A percentile compares a stretch with the other conserved stretches of the same genome.
These are phyloP conservation scores for Besnoitia besnoiti DNA, from an alignment of 169 alveolate genomes.

Conservation along the genomic window DNA sequence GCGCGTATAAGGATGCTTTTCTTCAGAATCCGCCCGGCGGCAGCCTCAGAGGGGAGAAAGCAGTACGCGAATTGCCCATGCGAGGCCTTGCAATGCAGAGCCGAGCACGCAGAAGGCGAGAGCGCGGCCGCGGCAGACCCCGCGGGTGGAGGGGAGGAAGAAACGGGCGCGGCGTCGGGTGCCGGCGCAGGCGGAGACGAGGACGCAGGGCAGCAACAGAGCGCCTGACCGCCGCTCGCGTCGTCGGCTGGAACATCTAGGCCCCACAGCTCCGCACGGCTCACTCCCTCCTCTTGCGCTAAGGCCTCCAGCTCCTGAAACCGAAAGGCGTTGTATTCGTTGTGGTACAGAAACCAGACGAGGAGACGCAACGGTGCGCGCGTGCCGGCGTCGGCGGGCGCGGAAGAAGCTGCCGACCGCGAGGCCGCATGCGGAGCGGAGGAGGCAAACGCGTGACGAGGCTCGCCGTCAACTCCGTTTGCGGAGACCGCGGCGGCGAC, in stretches of 20 bases:
- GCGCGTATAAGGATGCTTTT: conserved; percentile 58
- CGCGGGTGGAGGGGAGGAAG: background rate
- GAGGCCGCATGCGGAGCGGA: too few relatives aligned
- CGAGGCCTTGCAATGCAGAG: background rate
- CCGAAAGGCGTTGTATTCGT: conserved; percentile 62
- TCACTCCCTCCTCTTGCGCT: conserved; percentile 52
- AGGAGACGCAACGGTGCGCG: background rate
- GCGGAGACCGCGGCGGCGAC: too few relatives aligned
- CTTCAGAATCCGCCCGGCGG: conserved; percentile 26
- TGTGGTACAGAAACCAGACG: conserved; percentile 66
- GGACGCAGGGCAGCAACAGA: background rate
- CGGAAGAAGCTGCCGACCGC: background rate
- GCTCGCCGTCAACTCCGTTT: too few relatives aligned
- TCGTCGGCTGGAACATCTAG: background rate
- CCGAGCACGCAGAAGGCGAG: background rate
- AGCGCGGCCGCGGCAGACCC: background rate
- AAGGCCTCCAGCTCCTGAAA: conserved; percentile 70
- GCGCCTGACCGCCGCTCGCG: background rate
- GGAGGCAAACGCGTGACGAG: too few relatives aligned
- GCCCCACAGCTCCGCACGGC: conserved; percentile 37
- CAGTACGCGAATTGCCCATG: conserved; percentile 44
- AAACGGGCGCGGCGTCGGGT: background rate
- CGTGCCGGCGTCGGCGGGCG: background rate
- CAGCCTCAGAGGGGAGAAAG: conserved; percentile 40
- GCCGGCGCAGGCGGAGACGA: background rate